Evolutionary conservation across 208 protist species (phyloP), one percentile per base, ranked within the genome.

Genomic region (Leishmania martiniquensis): DNA sequence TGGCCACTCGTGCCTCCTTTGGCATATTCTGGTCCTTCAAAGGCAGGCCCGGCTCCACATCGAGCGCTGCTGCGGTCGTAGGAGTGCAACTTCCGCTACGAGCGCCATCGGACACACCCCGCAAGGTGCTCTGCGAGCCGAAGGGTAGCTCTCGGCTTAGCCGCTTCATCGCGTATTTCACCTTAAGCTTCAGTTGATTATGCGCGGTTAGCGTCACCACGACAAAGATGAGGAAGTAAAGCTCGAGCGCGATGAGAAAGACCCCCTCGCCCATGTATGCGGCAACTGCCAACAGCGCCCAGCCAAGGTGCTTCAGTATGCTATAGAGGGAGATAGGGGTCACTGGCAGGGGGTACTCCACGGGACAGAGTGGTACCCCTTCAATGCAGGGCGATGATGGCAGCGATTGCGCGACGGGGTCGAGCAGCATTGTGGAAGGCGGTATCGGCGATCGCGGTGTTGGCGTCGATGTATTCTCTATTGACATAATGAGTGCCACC

Each of bases 321-420:
- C 72, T 81, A 69, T 89, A 88, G 17, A 76, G 57, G 44, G 79
- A 91, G 42, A 91, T 55, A 37, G 84, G 81, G 12, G 74, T n/a
- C 22, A 94, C 87, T 20, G 93, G 93, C 68, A 88, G 63, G 20
- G 86, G 72, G 78, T 91, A 95, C 78, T 95, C 89, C 59, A 81
- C 80, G 73, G 79, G 82, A 62, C 54, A 70, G 20, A 85, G 75
- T 34, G 77, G 77, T 6, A 78, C 76, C 5, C 72, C 81, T n/a
- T 83, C 75, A 1, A 84, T 55, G n/a, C 75, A 75, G 49, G 76
- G 81, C 44, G 75, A 78, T 12, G 79, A 72, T 44, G 76, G 76
- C 6, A 67, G 75, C 25, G 81, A 72, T 29, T 52, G 71, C 15
- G 44, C 75, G 17, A 83, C 74, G 15, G 79, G 69, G 51, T 70